Percentiles rank a stretch among this genome's conserved stretches.
phyloP scores from a whole-genome alignment of 129 eudicot species.

The Tanacetum coccineum region DNA sequence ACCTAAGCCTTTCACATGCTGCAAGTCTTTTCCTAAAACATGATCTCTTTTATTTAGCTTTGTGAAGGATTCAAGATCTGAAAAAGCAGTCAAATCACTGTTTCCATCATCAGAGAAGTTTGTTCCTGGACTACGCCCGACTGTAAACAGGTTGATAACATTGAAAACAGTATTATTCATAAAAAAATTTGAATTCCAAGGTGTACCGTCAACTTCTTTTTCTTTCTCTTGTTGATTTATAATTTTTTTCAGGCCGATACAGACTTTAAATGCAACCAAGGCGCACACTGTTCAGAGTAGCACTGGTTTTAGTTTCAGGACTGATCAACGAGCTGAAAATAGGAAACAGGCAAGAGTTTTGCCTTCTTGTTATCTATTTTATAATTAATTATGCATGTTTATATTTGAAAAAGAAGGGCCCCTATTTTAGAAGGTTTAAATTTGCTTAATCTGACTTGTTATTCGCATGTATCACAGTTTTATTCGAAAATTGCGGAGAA shows the following conservation, averaged over 20 bases:
- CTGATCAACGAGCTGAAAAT: slow-evolving; percentile 62
- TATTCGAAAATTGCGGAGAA: slow-evolving; percentile 47
- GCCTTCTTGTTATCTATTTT: slow-evolving; percentile 12
- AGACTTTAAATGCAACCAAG: slow-evolving; percentile 31
- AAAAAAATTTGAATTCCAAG: background rate
- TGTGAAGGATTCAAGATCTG: slow-evolving; percentile 38
- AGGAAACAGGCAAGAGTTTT: slow-evolving; percentile 62
- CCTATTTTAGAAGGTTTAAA: background rate
- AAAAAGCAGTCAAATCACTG: slow-evolving; percentile 31
- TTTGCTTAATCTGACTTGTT: slow-evolving; percentile 6
- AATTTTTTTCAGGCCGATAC: slow-evolving; percentile 37
- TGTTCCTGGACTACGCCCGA: slow-evolving; percentile 33
- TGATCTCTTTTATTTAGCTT: slow-evolving; percentile 25
- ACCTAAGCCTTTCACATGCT: background rate
- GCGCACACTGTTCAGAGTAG: slow-evolving; percentile 28
- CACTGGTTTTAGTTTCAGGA: slow-evolving; percentile 44
- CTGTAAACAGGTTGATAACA: slow-evolving; percentile 42
- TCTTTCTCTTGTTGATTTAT: background rate
- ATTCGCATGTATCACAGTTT: slow-evolving; percentile 30
- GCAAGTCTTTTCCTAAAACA: background rate
- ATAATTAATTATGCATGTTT: background rate
- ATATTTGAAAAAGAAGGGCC: background rate
- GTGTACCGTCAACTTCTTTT: slow-evolving; percentile 4
- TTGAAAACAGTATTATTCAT: background rate
- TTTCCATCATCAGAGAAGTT: slow-evolving; percentile 31